A percentile compares a stretch with the other conserved stretches of the same genome.
These are phyloP conservation scores for Leccinellum rugosiceps DNA, from an alignment of 768 basidiomycete species.

Conservation along the genomic window DNA sequence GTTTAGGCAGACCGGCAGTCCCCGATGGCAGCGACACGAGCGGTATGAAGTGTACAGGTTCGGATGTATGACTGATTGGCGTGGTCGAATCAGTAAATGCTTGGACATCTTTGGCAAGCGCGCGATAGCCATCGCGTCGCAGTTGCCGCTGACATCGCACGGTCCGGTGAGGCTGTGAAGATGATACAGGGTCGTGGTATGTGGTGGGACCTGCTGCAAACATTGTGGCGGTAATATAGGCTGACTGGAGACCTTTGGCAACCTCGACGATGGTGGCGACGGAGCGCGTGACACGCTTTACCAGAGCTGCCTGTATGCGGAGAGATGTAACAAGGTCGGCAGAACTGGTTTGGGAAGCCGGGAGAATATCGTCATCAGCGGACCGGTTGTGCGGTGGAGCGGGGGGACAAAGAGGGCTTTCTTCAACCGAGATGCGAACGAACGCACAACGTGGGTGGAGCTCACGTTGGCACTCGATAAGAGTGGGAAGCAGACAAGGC, in stretches of 20 bases:
- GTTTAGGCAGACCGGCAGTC: conserved; percentile 24
- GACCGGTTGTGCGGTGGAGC: not conserved
- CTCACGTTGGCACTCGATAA: conserved; percentile 31
- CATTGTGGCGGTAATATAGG: conserved; percentile 53
- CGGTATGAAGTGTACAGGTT: conserved; percentile 40
- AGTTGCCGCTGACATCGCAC: conserved; percentile 12
- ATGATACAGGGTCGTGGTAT: conserved; percentile 10
- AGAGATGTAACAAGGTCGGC: conserved; percentile 4
- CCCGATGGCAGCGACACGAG: conserved; percentile 35
- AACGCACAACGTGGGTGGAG: conserved; percentile 35
- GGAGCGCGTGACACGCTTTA: conserved; percentile 34
- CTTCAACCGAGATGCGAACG: conserved; percentile 34
- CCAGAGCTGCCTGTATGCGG: conserved; percentile 12
- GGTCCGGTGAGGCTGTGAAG: conserved; percentile 14
- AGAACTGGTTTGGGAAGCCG: conserved; percentile 6
- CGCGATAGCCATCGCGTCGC: conserved; percentile 43
- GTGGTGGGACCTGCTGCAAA: conserved; percentile 39
- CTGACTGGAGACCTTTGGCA: conserved; percentile 55
- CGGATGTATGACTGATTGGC: conserved; percentile 11
- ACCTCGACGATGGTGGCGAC: conserved; percentile 45
- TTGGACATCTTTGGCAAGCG: conserved; percentile 40
- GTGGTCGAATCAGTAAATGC: conserved; percentile 32
- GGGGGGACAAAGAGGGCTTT: conserved; percentile 34
- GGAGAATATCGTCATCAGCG: conserved; percentile 17
- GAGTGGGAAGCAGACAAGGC: conserved; percentile 30